A percentile compares a stretch with the other conserved stretches of the same genome.
These are phyloP conservation scores for Candida labiduridarum DNA, from an alignment of 1,139 yeast genomes.

Conservation along the genomic window DNA sequence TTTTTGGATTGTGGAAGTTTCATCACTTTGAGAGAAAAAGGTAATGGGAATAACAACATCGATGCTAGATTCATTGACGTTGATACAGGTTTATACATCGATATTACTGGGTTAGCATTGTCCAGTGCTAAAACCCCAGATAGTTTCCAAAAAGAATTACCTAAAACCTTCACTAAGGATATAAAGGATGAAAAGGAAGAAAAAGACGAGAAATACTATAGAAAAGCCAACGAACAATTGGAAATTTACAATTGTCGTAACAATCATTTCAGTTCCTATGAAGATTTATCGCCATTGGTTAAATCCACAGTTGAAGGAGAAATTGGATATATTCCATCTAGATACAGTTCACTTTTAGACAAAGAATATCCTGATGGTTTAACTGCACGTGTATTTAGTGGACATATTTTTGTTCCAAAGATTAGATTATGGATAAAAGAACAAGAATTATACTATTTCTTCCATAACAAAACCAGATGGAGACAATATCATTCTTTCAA, in stretches of 20 bases:
- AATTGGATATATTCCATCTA: conserved; percentile 39
- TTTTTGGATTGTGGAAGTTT: conserved; percentile 36
- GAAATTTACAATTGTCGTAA: conserved; percentile 37
- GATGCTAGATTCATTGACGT: conserved; percentile 44
- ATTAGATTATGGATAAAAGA: conserved; percentile 36
- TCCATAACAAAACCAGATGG: conserved; percentile 28
- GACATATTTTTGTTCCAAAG: conserved; percentile 33
- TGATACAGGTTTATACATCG: conserved; percentile 42
- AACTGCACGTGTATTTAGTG: conserved; percentile 20
- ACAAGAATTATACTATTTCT: conserved; percentile 21
- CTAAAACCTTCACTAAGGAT: conserved; percentile 6
- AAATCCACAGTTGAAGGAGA: conserved; percentile 39
- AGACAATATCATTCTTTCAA: conserved; percentile 27
- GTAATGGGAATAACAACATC: conserved; percentile 37
- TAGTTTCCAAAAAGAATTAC: conserved; percentile 24
- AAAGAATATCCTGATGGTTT: conserved; percentile 37
- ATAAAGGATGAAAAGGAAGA: neutral
- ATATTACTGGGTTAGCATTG: conserved; percentile 38
- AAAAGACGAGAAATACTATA: conserved; percentile 4
- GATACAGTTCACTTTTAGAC: conserved; percentile 28
- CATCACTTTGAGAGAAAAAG: conserved; percentile 32
- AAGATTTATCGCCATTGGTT: conserved; percentile 28
- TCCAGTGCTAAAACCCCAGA: conserved; percentile 34
- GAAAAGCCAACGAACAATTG: conserved; percentile 16
- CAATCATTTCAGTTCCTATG: conserved; percentile 26